A percentile compares a stretch with the other conserved stretches of the same genome.
Evolutionary conservation across 192 early-diverging fungal species (phyloP).

Genomic region (Coemansia sp.): DNA sequence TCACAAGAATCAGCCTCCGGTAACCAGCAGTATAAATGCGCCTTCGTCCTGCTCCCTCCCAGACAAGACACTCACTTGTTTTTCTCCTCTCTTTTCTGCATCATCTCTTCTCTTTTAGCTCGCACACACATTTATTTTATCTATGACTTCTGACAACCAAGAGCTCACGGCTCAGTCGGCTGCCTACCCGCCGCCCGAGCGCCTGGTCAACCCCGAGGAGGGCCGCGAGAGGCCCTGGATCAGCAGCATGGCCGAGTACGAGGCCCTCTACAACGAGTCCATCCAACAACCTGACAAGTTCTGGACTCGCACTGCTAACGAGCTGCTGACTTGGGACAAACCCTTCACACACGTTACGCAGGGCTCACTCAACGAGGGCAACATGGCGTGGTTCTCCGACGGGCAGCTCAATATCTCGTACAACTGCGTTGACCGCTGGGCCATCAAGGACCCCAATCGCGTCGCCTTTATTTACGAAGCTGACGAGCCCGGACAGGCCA

Average conservation of each 20-base stretch:
- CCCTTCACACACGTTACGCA: conserved; percentile 72
- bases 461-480: conserved; percentile 87
- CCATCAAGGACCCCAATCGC: conserved; percentile 70
- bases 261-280: conserved; percentile 76
- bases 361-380: conserved; percentile 79
- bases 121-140: conserved; percentile 3
- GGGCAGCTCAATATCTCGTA: conserved; percentile 91
- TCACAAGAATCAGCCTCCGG: conserved; percentile 1
- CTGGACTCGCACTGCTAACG: conserved; percentile 81
- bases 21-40: conserved; percentile 1
- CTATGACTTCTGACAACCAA: conserved; percentile 43
- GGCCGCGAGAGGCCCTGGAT: conserved; percentile 67
- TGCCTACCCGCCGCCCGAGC: conserved; percentile 60
- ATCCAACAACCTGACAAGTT: conserved; percentile 79
- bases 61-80: not conserved
- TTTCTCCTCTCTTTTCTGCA: not conserved
- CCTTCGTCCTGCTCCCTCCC: not conserved
- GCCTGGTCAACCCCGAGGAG: conserved; percentile 60
- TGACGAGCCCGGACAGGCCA: conserved; percentile 80
- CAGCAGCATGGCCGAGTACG: conserved; percentile 76
- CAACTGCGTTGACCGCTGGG: conserved; percentile 97
- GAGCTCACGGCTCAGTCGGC: conserved; percentile 24
- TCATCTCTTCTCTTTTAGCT: not conserved
- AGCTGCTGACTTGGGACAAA: conserved; percentile 79
- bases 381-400: conserved; percentile 92